Evolutionary conservation across 2,329 filamentous ascomycete genomes (phyloP), one percentile per base, ranked within the genome.

Genomic region (Hypoxylon sp.): DNA sequence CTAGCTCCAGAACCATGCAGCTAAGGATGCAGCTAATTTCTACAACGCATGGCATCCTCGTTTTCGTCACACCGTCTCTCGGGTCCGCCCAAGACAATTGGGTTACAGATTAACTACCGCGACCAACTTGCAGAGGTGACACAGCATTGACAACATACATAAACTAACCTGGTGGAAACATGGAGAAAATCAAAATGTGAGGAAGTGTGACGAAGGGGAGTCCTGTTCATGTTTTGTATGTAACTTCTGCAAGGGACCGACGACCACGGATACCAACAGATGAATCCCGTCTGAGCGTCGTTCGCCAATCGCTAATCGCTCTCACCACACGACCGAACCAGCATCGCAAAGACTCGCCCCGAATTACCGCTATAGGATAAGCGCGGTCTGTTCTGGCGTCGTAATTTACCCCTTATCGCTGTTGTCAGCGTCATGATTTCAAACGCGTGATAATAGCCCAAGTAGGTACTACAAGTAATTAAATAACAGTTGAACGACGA

Each of bases 21-120:
- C 27, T 42, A 34, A 15, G 34, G 47, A 55, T 25, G 26, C 17
- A 47, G n/a, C 31, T 50, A 57, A 43, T 45, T 12, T 36, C 27
- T 35, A 40, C 35, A 37, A 52, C 55, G 52, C 55, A 55, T 58
- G 55, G 55, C 51, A 58, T 40, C 46, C 43, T 45, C 51, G 35
- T 58, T 49, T 58, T 52, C 35, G 51, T 49, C 47, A 49, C 42
- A 44, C 49, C 17, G 37, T 27, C 35, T 25, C 31, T 47, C 44
- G 21, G 20, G 40, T 46, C 9, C 21, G 15, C 23, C 47, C 42
- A 52, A 55, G 43, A 47, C 31, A 47, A 48, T 46, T 36, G n/a
- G 19, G 47, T 46, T 45, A 37, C 26, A 50, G 40, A 31, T 52
- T 50, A 19, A 57, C 30, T 42, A 20, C 37, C 40, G 26, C n/a